phyloP scores from a whole-genome alignment of 768 basidiomycete genomes.

The Exsudoporus frostii region DNA sequence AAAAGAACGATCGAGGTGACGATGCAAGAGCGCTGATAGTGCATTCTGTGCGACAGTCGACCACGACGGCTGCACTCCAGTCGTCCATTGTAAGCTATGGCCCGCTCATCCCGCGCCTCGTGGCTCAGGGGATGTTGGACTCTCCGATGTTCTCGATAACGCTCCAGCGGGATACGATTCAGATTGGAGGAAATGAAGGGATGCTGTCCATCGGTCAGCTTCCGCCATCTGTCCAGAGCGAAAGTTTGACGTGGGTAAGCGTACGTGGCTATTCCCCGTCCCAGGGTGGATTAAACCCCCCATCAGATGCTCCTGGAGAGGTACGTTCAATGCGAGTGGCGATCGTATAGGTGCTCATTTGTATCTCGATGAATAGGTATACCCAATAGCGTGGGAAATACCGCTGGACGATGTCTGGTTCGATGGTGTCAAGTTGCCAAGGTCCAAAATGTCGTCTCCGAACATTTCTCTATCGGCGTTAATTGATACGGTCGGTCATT shows the following conservation, averaged over 20 bases:
- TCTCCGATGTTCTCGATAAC: slow-evolving; percentile 54
- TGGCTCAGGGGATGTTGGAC: slow-evolving; percentile 34
- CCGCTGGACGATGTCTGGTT: slow-evolving; percentile 69
- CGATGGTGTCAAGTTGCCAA: slow-evolving; percentile 58
- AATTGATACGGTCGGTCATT: slow-evolving; percentile 58
- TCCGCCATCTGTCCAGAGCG: slow-evolving; percentile 45
- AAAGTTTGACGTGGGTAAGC: slow-evolving; percentile 62
- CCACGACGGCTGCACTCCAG: slow-evolving; percentile 32
- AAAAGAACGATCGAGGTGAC: slow-evolving; percentile 1
- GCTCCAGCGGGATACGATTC: slow-evolving; percentile 65
- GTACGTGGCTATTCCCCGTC: slow-evolving; percentile 51
- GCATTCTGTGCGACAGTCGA: slow-evolving; percentile 6
- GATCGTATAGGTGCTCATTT: slow-evolving; percentile 1
- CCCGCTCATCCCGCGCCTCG: slow-evolving; percentile 48
- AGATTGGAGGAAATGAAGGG: slow-evolving; percentile 68
- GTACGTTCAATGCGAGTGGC: slow-evolving; percentile 33
- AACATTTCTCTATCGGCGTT: slow-evolving; percentile 58
- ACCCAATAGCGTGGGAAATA: slow-evolving; percentile 72
- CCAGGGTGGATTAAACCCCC: slow-evolving; percentile 54
- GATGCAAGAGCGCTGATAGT: not conserved
- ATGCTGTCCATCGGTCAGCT: slow-evolving; percentile 64
- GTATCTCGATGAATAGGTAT: slow-evolving; percentile 35
- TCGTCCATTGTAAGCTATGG: slow-evolving; percentile 41
- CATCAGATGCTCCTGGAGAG: slow-evolving; percentile 57
- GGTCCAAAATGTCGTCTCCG: slow-evolving; percentile 47